Evolutionary conservation across 2,329 filamentous ascomycete species (phyloP), one percentile per base, ranked within the genome.

Genomic region (Stachybotrys chlorohalonatus): DNA sequence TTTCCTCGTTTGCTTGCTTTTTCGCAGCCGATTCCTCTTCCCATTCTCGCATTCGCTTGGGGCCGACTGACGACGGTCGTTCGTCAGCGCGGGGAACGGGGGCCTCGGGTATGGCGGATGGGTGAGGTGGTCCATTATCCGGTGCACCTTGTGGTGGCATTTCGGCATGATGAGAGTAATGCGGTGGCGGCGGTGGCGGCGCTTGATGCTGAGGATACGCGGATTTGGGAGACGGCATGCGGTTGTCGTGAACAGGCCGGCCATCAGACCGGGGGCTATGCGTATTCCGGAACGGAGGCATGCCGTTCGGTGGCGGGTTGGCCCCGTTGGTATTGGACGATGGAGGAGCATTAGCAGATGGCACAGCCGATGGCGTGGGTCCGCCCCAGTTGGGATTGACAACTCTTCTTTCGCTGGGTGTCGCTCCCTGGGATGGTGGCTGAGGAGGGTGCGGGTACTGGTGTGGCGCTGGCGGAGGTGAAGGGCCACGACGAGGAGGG

Each of bases 21-120:
- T 96, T 95, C 49, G 79, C 78, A 5, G 84, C 74, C 24, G 83
- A 75, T 42, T 95, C 90, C 42, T 93, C 87, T 61, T 97, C 94
- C 92, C 94, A 96, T 65, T 97, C 94, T 51, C 92, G 86, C 68
- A 85, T 81, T 55, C 94, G 84, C 79, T 99, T 99, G 55, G 87
- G 84, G 4, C 82, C 82, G 11, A 89, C 87, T 45, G 90, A 95
- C 1, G 86, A 73, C 16, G 91, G 89, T n/a, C 91, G 82, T 54
- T 95, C 80, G 53, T 83, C 80, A 56, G 82, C 75, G 53, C 73
- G 71, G 54, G 79, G 86, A 56, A 82, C 78, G 30, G 83, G 81
- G 64, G 93, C 87, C 50, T 86, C 85, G 49, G 86, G 83, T 55
- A 78, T 73, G 1, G 73, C 63, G 5, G 73, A 72, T 53, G 75